These are phyloP conservation scores for Umbelopsis ramanniana DNA, from an alignment of 192 early-diverging fungal species.

Conservation along the genomic window DNA sequence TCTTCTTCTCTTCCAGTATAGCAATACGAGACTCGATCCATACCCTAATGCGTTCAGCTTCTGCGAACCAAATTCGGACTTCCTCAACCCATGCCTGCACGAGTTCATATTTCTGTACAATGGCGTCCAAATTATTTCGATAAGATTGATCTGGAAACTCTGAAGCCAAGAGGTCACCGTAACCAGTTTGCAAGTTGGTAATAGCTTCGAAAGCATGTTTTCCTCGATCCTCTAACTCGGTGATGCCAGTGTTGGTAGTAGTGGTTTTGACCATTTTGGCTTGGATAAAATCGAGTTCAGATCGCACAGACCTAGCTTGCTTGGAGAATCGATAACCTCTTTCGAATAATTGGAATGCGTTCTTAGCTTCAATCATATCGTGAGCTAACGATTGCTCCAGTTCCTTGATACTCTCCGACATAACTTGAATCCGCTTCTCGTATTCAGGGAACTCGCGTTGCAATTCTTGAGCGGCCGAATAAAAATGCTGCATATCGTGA, in stretches of 20 bases:
- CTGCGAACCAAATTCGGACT: slow-evolving; percentile 50
- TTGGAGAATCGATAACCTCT: slow-evolving; percentile 11
- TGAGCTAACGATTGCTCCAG: slow-evolving; percentile 1
- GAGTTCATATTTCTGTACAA: slow-evolving; percentile 30
- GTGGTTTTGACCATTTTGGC: slow-evolving; percentile 47
- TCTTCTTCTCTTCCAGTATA: slow-evolving; percentile 29
- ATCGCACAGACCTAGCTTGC: slow-evolving; percentile 5
- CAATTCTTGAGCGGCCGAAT: not conserved
- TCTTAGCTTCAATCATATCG: not conserved
- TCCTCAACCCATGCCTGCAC: slow-evolving; percentile 40
- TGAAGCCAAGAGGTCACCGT: slow-evolving; percentile 23
- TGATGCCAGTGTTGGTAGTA: slow-evolving; percentile 39
- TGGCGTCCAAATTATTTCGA: slow-evolving; percentile 12
- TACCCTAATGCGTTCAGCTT: slow-evolving; percentile 47
- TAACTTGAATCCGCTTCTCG: not conserved
- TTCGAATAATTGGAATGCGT: not conserved
- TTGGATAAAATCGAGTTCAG: slow-evolving; percentile 39
- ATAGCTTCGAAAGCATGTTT: slow-evolving; percentile 19
- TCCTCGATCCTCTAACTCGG: slow-evolving; percentile 34
- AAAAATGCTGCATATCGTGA: slow-evolving; percentile 3
- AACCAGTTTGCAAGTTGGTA: slow-evolving; percentile 10
- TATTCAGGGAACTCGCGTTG: not conserved
- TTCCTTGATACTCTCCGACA: not conserved
- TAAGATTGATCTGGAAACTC: slow-evolving; percentile 18
- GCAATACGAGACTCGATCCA: slow-evolving; percentile 45